Percentiles rank a stretch among this genome's conserved stretches.
These are phyloP conservation scores for Lepiota subincarnata DNA, from an alignment of 768 basidiomycete genomes.

Conservation along the genomic window DNA sequence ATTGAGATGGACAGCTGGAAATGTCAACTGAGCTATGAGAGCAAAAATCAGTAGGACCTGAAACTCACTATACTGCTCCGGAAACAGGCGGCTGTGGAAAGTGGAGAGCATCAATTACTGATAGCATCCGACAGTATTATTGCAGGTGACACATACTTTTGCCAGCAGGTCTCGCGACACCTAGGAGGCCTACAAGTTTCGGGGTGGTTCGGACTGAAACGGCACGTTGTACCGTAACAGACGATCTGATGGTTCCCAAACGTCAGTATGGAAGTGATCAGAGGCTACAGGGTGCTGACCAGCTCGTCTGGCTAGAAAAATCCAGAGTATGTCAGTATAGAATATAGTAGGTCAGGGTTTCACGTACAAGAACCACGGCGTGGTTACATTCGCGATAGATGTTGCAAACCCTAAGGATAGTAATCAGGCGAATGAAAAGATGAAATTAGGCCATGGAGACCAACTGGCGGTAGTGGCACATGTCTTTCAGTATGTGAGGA, in stretches of 20 bases:
- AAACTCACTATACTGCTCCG: slow-evolving; percentile 10
- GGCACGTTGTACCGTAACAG: slow-evolving; percentile 8
- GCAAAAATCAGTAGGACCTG: background rate
- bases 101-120: background rate
- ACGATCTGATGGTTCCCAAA: background rate
- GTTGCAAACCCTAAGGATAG: slow-evolving; percentile 1
- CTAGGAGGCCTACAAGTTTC: slow-evolving; percentile 1
- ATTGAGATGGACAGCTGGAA: background rate
- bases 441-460: too few relatives aligned
- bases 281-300: background rate
- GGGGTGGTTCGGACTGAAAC: slow-evolving; percentile 11
- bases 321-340: background rate
- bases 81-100: background rate
- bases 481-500: background rate
- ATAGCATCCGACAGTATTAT: background rate
- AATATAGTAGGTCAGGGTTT: too few relatives aligned
- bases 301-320: background rate
- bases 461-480: slow-evolving; percentile 10
- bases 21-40: background rate
- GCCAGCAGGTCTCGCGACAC: slow-evolving; percentile 9
- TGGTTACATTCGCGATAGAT: background rate
- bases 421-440: background rate
- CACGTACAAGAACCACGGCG: background rate
- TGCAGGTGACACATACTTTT: slow-evolving; percentile 4
- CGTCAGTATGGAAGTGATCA: too few relatives aligned